Percentiles rank a stretch among this genome's conserved stretches.
Conservation (phyloP, 2,329 filamentous ascomycete species). For the Alternaria panax region DNA sequence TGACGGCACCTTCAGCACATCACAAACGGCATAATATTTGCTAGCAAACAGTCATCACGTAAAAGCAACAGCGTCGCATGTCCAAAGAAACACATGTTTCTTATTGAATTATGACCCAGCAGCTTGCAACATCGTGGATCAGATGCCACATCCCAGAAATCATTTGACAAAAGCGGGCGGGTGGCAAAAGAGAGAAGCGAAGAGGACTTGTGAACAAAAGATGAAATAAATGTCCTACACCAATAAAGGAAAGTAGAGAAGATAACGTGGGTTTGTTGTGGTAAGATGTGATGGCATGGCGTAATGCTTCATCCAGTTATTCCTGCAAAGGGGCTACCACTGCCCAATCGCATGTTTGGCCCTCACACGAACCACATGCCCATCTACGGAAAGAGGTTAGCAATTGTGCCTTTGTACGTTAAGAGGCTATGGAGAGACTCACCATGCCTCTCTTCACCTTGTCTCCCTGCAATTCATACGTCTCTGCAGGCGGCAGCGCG, state of each 20-base stretch:
- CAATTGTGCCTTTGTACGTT: background rate
- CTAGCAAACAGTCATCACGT: background rate
- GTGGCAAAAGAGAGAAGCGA: background rate
- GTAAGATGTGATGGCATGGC: background rate
- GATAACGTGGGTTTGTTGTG: background rate
- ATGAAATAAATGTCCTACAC: background rate
- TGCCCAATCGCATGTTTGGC: background rate
- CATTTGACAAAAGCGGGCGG: background rate
- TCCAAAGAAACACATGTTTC: background rate
- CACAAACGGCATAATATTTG: background rate
- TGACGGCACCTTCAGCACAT: background rate
- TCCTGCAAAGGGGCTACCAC: background rate
- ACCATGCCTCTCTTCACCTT: constrained; percentile 9
- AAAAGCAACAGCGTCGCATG: background rate
- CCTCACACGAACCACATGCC: constrained; percentile 19
- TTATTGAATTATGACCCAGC: background rate
- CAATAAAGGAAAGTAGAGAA: constrained; percentile 9
- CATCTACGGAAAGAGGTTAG: constrained; percentile 16
- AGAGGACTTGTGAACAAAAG: background rate
- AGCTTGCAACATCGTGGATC: background rate
- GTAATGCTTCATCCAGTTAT: background rate
- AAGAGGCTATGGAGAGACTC: background rate
- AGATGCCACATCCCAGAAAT: background rate
- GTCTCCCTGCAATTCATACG: background rate
- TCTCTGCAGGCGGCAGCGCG: constrained; percentile 2